Evolutionary conservation across 805 yeast genomes (phyloP).

Genomic region (Lipomyces starkeyi): DNA sequence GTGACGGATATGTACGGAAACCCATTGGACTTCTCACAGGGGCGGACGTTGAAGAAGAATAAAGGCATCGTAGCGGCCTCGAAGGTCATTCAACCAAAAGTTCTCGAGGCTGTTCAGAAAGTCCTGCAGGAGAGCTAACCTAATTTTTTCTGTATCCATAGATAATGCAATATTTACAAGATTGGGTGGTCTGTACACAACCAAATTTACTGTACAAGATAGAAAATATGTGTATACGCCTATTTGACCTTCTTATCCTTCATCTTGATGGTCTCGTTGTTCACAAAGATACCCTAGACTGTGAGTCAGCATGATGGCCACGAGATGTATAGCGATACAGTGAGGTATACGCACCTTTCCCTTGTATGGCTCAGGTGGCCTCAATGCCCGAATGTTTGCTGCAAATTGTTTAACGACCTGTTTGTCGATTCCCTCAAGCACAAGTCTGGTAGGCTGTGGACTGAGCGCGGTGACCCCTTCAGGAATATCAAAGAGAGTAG

Average conservation of each 20-base stretch:
- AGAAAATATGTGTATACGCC: conserved; percentile 10
- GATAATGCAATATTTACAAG: not conserved
- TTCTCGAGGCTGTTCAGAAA: conserved; percentile 33
- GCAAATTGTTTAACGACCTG: conserved; percentile 89
- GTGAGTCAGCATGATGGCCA: not conserved
- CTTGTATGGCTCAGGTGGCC: conserved; percentile 98
- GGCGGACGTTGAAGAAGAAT: conserved; percentile 72
- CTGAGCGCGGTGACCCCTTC: conserved; percentile 71
- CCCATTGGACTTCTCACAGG: conserved; percentile 79
- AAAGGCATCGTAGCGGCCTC: conserved; percentile 92
- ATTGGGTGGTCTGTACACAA: conserved; percentile 8
- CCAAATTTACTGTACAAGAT: not conserved
- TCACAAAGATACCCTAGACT: conserved; percentile 76
- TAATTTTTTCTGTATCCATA: not conserved
- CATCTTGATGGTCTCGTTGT: conserved; percentile 86
- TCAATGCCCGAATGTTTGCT: conserved; percentile 80
- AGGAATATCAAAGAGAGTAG: conserved; percentile 79
- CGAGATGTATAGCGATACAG: not conserved
- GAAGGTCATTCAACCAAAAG: conserved; percentile 28
- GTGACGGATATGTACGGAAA: conserved; percentile 85
- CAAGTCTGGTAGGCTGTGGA: conserved; percentile 84
- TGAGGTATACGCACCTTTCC: conserved; percentile 61
- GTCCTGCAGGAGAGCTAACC: conserved; percentile 25
- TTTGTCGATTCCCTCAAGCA: conserved; percentile 85
- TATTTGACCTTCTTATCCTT: conserved; percentile 94